Base-by-base conservation (phyloP, 768 basidiomycete genomes). In the Daedaleopsis sinensis region DNA sequence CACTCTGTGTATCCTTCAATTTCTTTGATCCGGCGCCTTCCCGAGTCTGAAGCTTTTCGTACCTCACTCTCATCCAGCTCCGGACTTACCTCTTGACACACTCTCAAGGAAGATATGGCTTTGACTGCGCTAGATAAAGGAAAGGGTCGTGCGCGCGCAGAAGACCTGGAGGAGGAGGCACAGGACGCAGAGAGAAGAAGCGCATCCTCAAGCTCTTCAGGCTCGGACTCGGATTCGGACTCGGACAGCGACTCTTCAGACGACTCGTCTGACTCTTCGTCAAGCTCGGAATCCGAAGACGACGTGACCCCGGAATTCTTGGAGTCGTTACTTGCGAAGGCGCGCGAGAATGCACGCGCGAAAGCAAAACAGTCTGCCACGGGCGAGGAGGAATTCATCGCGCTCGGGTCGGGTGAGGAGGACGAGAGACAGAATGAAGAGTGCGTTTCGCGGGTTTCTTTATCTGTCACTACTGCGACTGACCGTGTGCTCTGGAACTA, bases 301-400 rank as follows among this genome's bases (percentile, higher is more conserved):
- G 79, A 84, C 47, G 75, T 87, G 32, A 85, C 85, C 0, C 76
- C 79, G 42, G 84, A 86, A 66, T 86, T 85, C 61, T 78, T 91
- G 6, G 78, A 86, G 36, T 86, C 82, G 8, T 73, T 91, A 0
- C 74, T 93, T 13, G 81, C 86, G 62, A 84, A 82, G 57, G 90
- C 90, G 18, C 79, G 81, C 65, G 72, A 78, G 67, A 84, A 82
- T 70, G 82, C 79, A 50, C 66, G 66, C 24, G 68, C 68, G 49
- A 32, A 32, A 39, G 37, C 39, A 52, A 24, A 32, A 42, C 9
- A 42, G 27, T 10, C 49, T 36, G 50, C 69, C 44, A 65, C 52
- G 57, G 65, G 13, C 67, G 66, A 27, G 73, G 68, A 52, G 82
- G 51, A 84, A n/a, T 63, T 90, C 15, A 83, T 91, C 43, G 75